These are phyloP conservation scores for Chytridium lagenaria DNA, from an alignment of 371 early-diverging fungal species.

Conservation along the genomic window DNA sequence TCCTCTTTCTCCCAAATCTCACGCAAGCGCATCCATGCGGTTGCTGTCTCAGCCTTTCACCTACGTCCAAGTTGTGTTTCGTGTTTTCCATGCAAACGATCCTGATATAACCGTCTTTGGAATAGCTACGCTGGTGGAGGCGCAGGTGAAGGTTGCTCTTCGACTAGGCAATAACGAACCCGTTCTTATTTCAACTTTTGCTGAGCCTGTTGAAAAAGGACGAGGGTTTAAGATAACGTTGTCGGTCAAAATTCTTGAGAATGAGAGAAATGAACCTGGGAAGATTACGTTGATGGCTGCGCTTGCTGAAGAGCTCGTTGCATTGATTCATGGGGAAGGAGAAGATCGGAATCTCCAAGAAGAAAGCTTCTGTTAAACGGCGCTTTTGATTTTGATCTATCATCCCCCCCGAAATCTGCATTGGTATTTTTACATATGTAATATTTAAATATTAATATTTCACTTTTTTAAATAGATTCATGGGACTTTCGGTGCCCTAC, in stretches of 20 bases:
- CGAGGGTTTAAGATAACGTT: not conserved
- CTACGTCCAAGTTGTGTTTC: slow-evolving; percentile 4
- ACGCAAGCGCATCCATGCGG: slow-evolving; percentile 9
- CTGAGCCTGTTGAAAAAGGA: not conserved
- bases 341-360: slow-evolving; percentile 19
- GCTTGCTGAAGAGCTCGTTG: slow-evolving; percentile 42
- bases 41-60: not conserved
- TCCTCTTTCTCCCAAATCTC: not conserved
- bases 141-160: not conserved
- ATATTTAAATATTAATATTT: not conserved
- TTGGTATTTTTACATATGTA: slow-evolving; percentile 23
- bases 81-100: not conserved
- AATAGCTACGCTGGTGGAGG: not conserved
- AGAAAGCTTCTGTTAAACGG: slow-evolving; percentile 29
- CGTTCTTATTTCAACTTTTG: not conserved
- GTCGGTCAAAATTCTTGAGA: not conserved
- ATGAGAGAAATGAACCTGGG: slow-evolving; percentile 25
- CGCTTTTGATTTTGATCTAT: slow-evolving; percentile 36
- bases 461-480: slow-evolving; percentile 25
- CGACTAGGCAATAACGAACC: not conserved
- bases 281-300: slow-evolving; percentile 33
- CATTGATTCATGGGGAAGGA: slow-evolving; percentile 26
- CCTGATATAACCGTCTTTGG: not conserved
- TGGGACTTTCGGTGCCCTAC: slow-evolving; percentile 43
- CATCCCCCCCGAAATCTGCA: slow-evolving; percentile 38